These are phyloP conservation scores for Mangifera indica DNA, from an alignment of 345 rosid genomes.

Conservation along the genomic window DNA sequence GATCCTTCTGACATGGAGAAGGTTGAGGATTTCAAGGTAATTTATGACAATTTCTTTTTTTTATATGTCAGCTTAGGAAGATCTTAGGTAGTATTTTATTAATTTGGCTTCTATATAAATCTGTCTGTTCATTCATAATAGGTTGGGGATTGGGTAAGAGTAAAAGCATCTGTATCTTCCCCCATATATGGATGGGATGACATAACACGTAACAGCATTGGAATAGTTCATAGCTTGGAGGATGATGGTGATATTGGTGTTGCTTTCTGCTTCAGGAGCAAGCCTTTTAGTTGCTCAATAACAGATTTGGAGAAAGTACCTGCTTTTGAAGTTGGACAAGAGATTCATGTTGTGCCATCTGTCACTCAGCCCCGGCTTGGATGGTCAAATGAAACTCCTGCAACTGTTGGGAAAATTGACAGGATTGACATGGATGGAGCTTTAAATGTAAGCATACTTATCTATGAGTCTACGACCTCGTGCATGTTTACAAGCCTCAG, in stretches of 20 bases:
- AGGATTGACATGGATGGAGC: slow-evolving; percentile 97
- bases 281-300: slow-evolving; percentile 85
- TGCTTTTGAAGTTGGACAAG: slow-evolving; percentile 87
- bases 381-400: slow-evolving; percentile 96
- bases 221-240: slow-evolving; percentile 88
- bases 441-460: slow-evolving; percentile 66
- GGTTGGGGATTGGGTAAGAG: slow-evolving; percentile 99
- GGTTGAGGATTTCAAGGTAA: slow-evolving; percentile 93
- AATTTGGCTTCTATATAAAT: slow-evolving; percentile 13
- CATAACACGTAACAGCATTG: slow-evolving; percentile 71
- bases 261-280: slow-evolving; percentile 93
- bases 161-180: slow-evolving; percentile 91
- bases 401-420: slow-evolving; percentile 79
- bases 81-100: background rate
- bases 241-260: slow-evolving; percentile 93
- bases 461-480: background rate
- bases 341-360: slow-evolving; percentile 74
- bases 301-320: slow-evolving; percentile 89
- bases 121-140: slow-evolving; percentile 30
- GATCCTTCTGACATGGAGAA: slow-evolving; percentile 99
- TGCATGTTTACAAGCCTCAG: background rate
- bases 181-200: slow-evolving; percentile 99
- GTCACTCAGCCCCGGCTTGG: slow-evolving; percentile 90
- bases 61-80: slow-evolving; percentile 7
- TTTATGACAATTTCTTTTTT: slow-evolving; percentile 2